Evolutionary conservation across 106 monocot species (phyloP).

Genomic region (Apostasia ramifera): DNA sequence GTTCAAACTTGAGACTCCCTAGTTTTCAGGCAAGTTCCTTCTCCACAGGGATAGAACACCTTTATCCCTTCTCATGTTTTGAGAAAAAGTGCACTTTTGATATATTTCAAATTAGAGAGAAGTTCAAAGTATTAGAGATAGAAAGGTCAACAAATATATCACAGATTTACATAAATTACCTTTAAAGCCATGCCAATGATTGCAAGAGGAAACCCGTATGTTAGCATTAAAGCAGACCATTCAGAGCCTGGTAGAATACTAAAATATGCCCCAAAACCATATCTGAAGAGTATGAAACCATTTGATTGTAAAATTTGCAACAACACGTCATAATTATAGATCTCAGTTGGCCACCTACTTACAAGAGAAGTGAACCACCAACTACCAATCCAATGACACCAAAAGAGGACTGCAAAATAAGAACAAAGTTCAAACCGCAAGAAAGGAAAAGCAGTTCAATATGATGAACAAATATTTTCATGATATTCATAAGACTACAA

Average conservation of each 20-base stretch:
- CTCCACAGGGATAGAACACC: too few relatives aligned
- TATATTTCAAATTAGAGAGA: not conserved
- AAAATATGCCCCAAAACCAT: slow-evolving; percentile 98
- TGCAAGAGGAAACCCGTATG: slow-evolving; percentile 96
- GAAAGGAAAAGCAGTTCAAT: not conserved
- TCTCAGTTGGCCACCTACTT: slow-evolving; percentile 28
- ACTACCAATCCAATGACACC: slow-evolving; percentile 74
- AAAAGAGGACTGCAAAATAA: slow-evolving; percentile 64
- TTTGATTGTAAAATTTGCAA: not conserved
- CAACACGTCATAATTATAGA: not conserved
- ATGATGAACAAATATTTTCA: not conserved
- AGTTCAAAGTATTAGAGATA: not conserved
- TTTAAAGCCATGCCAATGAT: slow-evolving; percentile 99
- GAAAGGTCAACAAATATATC: not conserved
- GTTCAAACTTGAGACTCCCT: too few relatives aligned
- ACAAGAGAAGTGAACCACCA: slow-evolving; percentile 80
- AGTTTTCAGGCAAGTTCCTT: too few relatives aligned
- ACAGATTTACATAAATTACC: slow-evolving; percentile 25
- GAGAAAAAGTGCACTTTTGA: too few relatives aligned
- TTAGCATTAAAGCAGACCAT: slow-evolving; percentile 98
- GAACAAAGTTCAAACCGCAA: slow-evolving; percentile 1
- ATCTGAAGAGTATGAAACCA: slow-evolving; percentile 34
- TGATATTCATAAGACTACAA: not conserved
- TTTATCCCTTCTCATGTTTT: too few relatives aligned
- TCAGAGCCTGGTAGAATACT: slow-evolving; percentile 87